Conservation (phyloP, 1,284 basidiomycete species). For the Puccinia polysora region DNA sequence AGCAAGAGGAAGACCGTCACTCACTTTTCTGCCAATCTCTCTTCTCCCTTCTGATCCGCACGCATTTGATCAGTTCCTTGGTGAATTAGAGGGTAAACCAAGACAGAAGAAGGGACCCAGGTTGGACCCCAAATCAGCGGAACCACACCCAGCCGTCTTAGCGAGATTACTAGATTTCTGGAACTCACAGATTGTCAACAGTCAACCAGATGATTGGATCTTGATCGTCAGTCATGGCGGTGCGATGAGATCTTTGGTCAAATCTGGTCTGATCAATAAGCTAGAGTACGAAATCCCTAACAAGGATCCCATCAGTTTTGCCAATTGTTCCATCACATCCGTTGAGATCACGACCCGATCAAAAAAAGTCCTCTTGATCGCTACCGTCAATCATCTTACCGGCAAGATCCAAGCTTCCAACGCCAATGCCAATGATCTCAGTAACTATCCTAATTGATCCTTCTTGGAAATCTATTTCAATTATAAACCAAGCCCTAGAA, state of each 20-base stretch:
- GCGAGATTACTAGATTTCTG: slow-evolving; percentile 30
- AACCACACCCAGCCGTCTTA: slow-evolving; percentile 17
- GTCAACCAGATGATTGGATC: background rate
- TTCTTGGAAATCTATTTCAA: too few relatives aligned
- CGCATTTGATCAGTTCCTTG: slow-evolving; percentile 4
- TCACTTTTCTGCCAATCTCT: background rate
- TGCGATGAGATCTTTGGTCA: slow-evolving; percentile 26
- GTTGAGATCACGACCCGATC: background rate
- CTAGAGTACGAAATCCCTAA: slow-evolving; percentile 2
- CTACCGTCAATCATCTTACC: slow-evolving; percentile 1
- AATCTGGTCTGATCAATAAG: slow-evolving; percentile 7
- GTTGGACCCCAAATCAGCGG: slow-evolving; percentile 17
- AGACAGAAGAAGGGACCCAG: background rate
- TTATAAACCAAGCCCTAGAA: background rate
- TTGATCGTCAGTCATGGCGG: slow-evolving; percentile 38
- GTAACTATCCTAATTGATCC: background rate
- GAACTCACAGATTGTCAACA: slow-evolving; percentile 10
- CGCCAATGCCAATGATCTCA: slow-evolving; percentile 17
- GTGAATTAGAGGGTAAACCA: slow-evolving; percentile 34
- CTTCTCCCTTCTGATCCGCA: background rate
- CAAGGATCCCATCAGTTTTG: slow-evolving; percentile 9
- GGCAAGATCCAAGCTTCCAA: slow-evolving; percentile 19
- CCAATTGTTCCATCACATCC: slow-evolving; percentile 34
- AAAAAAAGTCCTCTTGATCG: background rate
- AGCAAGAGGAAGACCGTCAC: too few relatives aligned